Evolutionary conservation across 2,329 filamentous ascomycete genomes (phyloP), one percentile per base, ranked within the genome.

Genomic region (Fusarium tjaetaba): DNA sequence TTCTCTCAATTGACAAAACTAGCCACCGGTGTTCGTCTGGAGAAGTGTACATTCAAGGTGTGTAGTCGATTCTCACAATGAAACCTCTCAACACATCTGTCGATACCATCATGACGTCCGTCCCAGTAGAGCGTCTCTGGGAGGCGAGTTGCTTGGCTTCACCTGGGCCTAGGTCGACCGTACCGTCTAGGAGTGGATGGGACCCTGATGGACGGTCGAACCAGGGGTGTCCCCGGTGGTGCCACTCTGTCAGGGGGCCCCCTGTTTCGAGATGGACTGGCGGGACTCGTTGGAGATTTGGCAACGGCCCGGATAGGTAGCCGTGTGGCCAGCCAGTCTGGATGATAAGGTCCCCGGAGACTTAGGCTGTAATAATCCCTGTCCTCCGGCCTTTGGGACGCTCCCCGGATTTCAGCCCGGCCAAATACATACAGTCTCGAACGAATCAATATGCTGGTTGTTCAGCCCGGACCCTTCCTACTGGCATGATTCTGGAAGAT

Each of bases 241-340:
- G 15, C 69, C 59, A 61, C 57, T 58, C 30, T 18, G 18, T 60
- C 60, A 70, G 63, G 76, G 71, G 46, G 7, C 14, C 57, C 72
- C 72, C 46, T 69, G 64, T 63, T 71, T 63, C 61, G 41, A 76
- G 59, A 68, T 67, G 65, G 69, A 49, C 61, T 63, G 28, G 75
- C 58, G 68, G 69, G 69, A 58, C 68, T 74, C 61, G 66, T 74
- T 76, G 72, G 75, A 75, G 73, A 78, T 74, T 78, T 76, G 72
- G 70, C 74, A 79, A 79, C 80, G 79, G 80, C 74, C 80, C 80
- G 80, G 80, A 79, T 79, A 77, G 71, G 66, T 77, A 81, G 79
- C 80, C 79, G 80, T 81, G 73, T 80, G 76, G 79, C 70, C 78
- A 79, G 71, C 68, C 74, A 76, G 74, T 77, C 70, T 77, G 70